Evolutionary conservation across 2,329 filamentous ascomycete species (phyloP).

Genomic region (Aspergillus fructus): DNA sequence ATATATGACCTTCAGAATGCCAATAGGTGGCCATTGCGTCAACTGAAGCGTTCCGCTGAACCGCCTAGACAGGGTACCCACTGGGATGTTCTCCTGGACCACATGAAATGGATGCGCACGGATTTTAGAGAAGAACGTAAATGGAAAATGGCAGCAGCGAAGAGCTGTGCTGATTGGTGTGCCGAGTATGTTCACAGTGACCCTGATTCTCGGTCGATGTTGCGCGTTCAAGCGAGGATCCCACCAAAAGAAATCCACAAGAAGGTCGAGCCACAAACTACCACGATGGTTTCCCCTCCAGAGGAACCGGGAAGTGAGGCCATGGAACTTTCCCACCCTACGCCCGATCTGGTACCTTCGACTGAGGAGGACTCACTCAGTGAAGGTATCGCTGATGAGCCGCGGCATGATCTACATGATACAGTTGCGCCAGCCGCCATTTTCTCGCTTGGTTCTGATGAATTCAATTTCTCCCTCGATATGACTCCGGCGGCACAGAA

Average conservation of each 20-base stretch:
- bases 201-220: conserved; percentile 59
- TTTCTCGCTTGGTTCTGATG: conserved; percentile 77
- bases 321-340: conserved; percentile 48
- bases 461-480: conserved; percentile 76
- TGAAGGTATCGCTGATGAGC: conserved; percentile 48
- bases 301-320: conserved; percentile 35
- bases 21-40: conserved; percentile 88
- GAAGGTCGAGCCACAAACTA: conserved; percentile 28
- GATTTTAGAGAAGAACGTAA: conserved; percentile 93
- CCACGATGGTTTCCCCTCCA: conserved; percentile 28
- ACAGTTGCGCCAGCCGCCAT: conserved; percentile 69
- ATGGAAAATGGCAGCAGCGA: conserved; percentile 83
- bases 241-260: conserved; percentile 26
- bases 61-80: conserved; percentile 75
- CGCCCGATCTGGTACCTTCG: conserved; percentile 67
- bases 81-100: conserved; percentile 80
- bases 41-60: conserved; percentile 81
- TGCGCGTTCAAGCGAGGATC: conserved; percentile 63
- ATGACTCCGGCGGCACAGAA: conserved; percentile 73
- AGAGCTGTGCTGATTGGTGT: conserved; percentile 77
- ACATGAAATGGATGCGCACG: conserved; percentile 98
- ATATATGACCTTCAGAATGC: conserved; percentile 89
- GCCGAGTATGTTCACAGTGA: conserved; percentile 73
- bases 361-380: conserved; percentile 59
- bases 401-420: conserved; percentile 43